Evolutionary conservation across 2,329 filamentous ascomycete genomes (phyloP), one percentile per base, ranked within the genome.

Genomic region (Nemania sp.): DNA sequence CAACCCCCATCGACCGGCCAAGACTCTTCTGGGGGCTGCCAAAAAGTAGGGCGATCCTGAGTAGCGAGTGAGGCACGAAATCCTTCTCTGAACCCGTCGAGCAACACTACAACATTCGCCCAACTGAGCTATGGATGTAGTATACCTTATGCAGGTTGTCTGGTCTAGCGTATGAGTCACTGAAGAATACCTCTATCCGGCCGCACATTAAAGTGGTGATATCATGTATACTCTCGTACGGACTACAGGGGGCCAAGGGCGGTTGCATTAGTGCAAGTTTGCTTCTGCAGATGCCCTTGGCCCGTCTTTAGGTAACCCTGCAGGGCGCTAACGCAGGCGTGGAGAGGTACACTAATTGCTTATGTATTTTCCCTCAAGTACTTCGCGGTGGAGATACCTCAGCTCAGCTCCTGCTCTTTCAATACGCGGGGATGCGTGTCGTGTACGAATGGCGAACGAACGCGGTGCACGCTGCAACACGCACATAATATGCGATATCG

Each of bases 101-200:
- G n/a, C n/a, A n/a, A n/a, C 56, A 42, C 63, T 66, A 65, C 54
- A 20, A 64, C 59, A 54, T 65, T 59, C 53, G 64, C 46, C 63
- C 40, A 25, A 59, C 57, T 35, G 55, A 49, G 37, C 35, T 13
- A 2, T 39, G 25, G 25, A 29, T 29, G 25, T 29, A 7, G 25
- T 29, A 29, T 47, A 34, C 45, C 45, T 21, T 32, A 47, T 47
- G 45, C 21, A 70, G 56, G 62, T 57, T 29, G 25, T 29, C 25
- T 57, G 3, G 25, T 29, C 25, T 29, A 29, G 63, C 65, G 54
- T 70, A 67, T 73, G 71, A 73, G 65, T 73, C 71, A 73, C 67
- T 67, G 57, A 66, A 55, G 68, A 64, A 68, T 39, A 12, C 11
- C 11, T 13, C 35, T n/a, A 4, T 4, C 35, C 25, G 25, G 25